Base-by-base conservation (phyloP, 495 filamentous ascomycete genomes). In the Staphylotrichum tortipilum region DNA sequence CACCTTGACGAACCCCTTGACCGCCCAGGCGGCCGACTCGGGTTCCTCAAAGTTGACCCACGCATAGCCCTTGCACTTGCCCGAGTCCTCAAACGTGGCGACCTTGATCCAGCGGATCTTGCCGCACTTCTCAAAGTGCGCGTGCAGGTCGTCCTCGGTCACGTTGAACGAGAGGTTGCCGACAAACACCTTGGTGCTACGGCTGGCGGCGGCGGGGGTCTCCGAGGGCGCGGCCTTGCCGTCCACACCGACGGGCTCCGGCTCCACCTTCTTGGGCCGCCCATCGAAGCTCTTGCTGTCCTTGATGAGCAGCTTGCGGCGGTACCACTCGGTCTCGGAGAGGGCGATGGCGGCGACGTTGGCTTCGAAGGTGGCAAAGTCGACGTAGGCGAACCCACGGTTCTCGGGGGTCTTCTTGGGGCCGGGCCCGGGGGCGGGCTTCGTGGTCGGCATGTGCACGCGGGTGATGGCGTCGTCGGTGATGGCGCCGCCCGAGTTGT, bases 21-120 rank as follows among this genome's bases (percentile, higher is more conserved):
- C 88, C 7, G 89, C 92, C 59, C 78, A 80, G 56, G 80, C 73
- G 0, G 86, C 88, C 0, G 82, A 78, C 17, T 85, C 82, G 15
- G 88, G 54, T 21, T 88, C 82, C 61, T 82, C 81, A 69, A 97
- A 99, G 33, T 84, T 83, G 40, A 97, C 81, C 86, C 92, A 97
- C 17, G 83, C 90, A 72, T 86, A 99, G 1, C 92, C 92, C 71
- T 96, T 96, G 73, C 94, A 97, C 71, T 97, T 97, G 22, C 92
- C 94, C 33, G 83, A 81, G 60, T 99, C 94, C 64, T 97, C 88
- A 61, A 99, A 99, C 0, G 90, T 95, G 3, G 94, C 94, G 39
- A 95, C 69, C 64, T 91, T 87, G 54, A 89, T 74, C 68, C 84
- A 84, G 29, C 74, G 69, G 47, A 99, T 75, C 40, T 80, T 77